Base-by-base conservation (phyloP, 768 basidiomycete genomes). In the Hypholoma sublateritium region DNA sequence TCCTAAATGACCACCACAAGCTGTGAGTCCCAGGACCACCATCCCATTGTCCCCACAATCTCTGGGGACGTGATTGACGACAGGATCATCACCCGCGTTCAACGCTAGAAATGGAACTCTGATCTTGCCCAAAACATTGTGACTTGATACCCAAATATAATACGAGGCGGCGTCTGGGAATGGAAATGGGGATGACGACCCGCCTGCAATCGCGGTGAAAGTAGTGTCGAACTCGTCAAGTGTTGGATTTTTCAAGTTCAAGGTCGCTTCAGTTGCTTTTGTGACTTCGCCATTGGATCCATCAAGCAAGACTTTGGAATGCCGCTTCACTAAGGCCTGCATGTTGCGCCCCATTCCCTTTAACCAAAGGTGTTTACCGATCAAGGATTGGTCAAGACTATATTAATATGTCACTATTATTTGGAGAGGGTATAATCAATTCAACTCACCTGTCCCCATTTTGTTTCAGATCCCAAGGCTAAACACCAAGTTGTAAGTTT, bases 271-370 rank as follows among this genome's bases (percentile, higher is more conserved):
- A 12, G 82, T 68, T 13, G 80, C 78, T 60, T 80, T 71, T 21
- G 81, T 71, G 25, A 85, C 74, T 53, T 69, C 67, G 43, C 80
- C 79, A 21, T 80, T 75, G 37, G 84, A 76, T 64, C 82, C 77
- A 50, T 74, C 63, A 25, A 73, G 67, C 14, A 89, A 69, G 0
- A 73, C 58, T 19, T 74, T 65, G 13, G 70, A 58, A 59, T 91
- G 83, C 50, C 76, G 74, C 62, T 71, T 76, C 48, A 89, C 64
- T 39, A 89, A 70, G 37, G 76, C 81, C 46, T 78, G 72, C 21
- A 93, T 74, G 67, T 93, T 94, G 55, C 74, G 74, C 1, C 83
- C 91, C 89, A 95, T 88, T 39, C 82, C 87, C 66, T 77, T 84
- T 12, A 88, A 88, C 66, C 93, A 94, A 41, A 92, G 62, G 50